Evolutionary conservation across 208 protist genomes (phyloP).

Genomic region (Leishmania tarentolae): DNA sequence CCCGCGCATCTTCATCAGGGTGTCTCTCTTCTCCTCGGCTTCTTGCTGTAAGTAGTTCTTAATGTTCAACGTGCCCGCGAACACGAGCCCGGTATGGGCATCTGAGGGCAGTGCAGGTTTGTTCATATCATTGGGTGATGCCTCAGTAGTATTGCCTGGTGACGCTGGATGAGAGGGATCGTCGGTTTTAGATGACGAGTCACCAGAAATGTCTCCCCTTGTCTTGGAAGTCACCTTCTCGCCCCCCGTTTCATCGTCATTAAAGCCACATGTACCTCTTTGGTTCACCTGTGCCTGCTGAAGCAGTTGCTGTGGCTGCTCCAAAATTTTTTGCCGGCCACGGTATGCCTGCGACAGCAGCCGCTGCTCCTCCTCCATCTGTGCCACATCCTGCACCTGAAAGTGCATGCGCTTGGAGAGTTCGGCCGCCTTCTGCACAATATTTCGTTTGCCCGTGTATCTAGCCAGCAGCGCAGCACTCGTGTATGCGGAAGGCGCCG

Average conservation of each 20-base stretch:
- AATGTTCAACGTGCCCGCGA: slow-evolving; percentile 11
- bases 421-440: slow-evolving; percentile 34
- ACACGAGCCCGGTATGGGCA: slow-evolving; percentile 4
- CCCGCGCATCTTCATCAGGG: slow-evolving; percentile 49
- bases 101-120: neutral
- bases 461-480: slow-evolving; percentile 30
- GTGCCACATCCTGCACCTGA: slow-evolving; percentile 41
- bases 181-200: neutral
- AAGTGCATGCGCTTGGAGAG: slow-evolving; percentile 39
- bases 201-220: neutral
- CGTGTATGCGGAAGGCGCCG: slow-evolving; percentile 11
- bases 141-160: neutral
- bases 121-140: neutral
- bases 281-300: neutral
- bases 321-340: slow-evolving; percentile 19
- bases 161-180: neutral
- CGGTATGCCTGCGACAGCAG: slow-evolving; percentile 28
- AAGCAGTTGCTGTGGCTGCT: neutral
- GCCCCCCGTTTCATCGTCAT: neutral
- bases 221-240: neutral
- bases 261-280: too few species aligned
- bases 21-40: slow-evolving; percentile 35
- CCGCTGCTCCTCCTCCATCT: slow-evolving; percentile 43
- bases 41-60: slow-evolving; percentile 24
- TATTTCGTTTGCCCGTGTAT: slow-evolving; percentile 35